Conservation (phyloP, 2,329 filamentous ascomycete species). For the Elsinoe batatas region DNA sequence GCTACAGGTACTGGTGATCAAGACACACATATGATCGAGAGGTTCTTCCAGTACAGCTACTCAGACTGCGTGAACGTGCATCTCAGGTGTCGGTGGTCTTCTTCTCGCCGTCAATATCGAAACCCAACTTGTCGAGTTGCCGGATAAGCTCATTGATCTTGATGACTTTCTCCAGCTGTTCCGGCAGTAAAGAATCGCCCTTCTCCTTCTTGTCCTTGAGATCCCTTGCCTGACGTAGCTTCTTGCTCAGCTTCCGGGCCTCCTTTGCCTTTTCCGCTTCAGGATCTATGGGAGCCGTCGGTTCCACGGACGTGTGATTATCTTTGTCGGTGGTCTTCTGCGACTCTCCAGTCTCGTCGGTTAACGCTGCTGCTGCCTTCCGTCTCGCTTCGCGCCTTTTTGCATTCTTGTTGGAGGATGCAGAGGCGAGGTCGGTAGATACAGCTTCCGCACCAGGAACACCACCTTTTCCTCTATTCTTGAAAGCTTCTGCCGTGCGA, state of each 20-base stretch:
- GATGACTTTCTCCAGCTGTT: constrained; percentile 95
- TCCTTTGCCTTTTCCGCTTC: constrained; percentile 85
- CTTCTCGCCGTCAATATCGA: constrained; percentile 67
- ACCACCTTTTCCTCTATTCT: constrained; percentile 58
- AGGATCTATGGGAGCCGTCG: constrained; percentile 47
- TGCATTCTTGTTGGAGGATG: constrained; percentile 67
- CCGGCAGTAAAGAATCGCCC: constrained; percentile 72
- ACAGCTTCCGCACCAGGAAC: constrained; percentile 61
- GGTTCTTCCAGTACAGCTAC: neutral
- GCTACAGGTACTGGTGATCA: neutral
- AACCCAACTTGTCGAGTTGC: constrained; percentile 75
- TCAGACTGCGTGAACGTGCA: neutral
- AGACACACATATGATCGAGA: neutral
- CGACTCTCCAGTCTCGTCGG: neutral
- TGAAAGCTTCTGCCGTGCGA: constrained; percentile 74
- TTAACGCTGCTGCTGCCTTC: constrained; percentile 41
- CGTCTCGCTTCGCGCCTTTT: constrained; percentile 62
- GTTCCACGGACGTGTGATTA: neutral
- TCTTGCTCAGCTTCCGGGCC: constrained; percentile 83
- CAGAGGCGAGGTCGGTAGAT: constrained; percentile 42
- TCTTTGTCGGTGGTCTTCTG: constrained; percentile 19
- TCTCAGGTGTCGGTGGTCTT: constrained; percentile 25
- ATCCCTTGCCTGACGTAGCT: constrained; percentile 85
- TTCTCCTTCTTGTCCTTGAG: constrained; percentile 83
- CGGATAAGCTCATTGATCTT: constrained; percentile 90